These are phyloP conservation scores for Phialophora chinensis DNA, from an alignment of 2,329 filamentous ascomycete species.

Conservation along the genomic window DNA sequence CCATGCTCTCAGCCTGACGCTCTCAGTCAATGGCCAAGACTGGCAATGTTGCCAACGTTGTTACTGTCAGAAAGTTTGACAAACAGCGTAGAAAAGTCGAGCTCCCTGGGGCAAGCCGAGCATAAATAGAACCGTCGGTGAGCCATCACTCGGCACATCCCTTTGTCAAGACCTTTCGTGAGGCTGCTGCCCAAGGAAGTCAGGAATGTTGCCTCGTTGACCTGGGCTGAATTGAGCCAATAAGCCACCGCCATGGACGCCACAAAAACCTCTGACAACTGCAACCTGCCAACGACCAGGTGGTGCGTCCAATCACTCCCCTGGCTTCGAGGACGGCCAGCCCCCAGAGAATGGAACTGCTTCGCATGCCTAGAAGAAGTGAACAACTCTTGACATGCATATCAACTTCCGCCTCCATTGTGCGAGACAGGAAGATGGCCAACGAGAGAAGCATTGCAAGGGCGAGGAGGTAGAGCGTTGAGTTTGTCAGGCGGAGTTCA, in stretches of 20 bases:
- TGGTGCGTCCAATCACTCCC: constrained; percentile 3
- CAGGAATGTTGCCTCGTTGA: neutral
- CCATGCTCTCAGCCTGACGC: neutral
- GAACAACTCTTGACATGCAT: neutral
- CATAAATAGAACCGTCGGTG: neutral
- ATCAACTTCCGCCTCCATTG: neutral
- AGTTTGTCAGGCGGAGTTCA: neutral
- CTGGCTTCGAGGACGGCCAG: neutral
- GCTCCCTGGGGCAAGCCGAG: neutral
- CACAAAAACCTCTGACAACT: constrained; percentile 13
- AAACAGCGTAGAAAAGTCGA: neutral
- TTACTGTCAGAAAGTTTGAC: neutral
- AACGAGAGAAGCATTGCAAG: neutral
- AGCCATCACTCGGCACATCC: neutral
- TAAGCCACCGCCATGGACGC: constrained; percentile 3
- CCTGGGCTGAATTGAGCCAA: neutral
- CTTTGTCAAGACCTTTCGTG: neutral
- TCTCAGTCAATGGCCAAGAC: neutral
- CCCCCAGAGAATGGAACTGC: neutral
- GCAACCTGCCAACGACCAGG: neutral
- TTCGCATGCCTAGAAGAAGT: neutral
- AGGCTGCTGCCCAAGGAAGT: neutral
- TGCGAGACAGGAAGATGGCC: neutral
- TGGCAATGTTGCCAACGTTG: neutral
- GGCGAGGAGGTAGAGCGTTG: neutral